phyloP scores from a whole-genome alignment of 495 filamentous ascomycete species.

The Cercophora samala region DNA sequence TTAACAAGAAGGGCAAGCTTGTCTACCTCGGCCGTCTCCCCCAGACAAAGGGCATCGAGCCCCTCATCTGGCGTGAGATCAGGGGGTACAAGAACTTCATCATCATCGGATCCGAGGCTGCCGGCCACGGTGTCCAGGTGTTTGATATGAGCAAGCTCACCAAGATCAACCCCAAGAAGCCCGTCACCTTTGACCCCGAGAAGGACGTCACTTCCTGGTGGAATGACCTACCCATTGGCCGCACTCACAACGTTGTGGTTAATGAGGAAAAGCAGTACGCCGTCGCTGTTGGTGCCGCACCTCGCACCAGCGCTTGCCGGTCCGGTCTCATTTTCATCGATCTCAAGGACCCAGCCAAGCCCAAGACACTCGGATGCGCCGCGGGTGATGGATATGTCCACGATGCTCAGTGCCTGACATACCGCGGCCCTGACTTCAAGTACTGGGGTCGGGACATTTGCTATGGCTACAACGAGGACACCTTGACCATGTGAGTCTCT shows the following conservation, averaged over 20 bases:
- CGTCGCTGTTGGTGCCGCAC: slow-evolving; percentile 46
- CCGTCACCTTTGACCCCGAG: slow-evolving; percentile 31
- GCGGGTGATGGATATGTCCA: slow-evolving; percentile 54
- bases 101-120: slow-evolving; percentile 49
- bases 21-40: slow-evolving; percentile 56
- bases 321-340: slow-evolving; percentile 53
- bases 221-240: slow-evolving; percentile 36
- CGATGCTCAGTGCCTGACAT: slow-evolving; percentile 55
- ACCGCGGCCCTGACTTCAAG: slow-evolving; percentile 50
- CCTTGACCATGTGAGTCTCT: slow-evolving; percentile 35
- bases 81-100: slow-evolving; percentile 44
- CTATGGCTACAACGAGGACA: slow-evolving; percentile 53
- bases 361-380: slow-evolving; percentile 46
- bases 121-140: slow-evolving; percentile 48
- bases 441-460: slow-evolving; percentile 54
- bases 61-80: slow-evolving; percentile 51
- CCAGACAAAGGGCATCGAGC: slow-evolving; percentile 38
- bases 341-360: slow-evolving; percentile 45
- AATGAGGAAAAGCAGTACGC: slow-evolving; percentile 45
- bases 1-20: slow-evolving; percentile 48
- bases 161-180: slow-evolving; percentile 22
- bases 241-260: slow-evolving; percentile 49
- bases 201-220: slow-evolving; percentile 38
- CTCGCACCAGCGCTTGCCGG: slow-evolving; percentile 35
- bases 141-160: slow-evolving; percentile 49